These are phyloP conservation scores for Melanomma pulvis-pyrius DNA, from an alignment of 495 filamentous ascomycete genomes.

Conservation along the genomic window DNA sequence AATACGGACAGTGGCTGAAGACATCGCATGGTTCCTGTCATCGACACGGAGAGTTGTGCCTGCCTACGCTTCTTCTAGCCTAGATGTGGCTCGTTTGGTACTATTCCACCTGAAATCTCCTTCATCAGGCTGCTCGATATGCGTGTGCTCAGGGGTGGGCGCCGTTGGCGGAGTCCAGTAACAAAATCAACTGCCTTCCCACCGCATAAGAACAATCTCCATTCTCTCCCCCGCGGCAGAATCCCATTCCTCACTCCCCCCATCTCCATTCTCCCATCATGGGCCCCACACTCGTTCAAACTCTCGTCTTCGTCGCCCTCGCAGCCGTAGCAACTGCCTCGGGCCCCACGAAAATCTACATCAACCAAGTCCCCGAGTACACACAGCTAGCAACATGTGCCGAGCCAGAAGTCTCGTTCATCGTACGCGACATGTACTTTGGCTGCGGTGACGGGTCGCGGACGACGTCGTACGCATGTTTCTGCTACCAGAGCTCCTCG, in stretches of 20 bases:
- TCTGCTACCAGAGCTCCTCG: conserved; percentile 22
- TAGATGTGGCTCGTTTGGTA: neutral
- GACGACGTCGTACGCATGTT: conserved; percentile 21
- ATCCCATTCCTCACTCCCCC: neutral
- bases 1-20: neutral
- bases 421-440: conserved; percentile 22
- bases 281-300: neutral
- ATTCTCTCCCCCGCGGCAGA: too few relatives aligned
- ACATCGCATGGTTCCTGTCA: neutral
- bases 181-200: neutral
- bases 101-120: neutral
- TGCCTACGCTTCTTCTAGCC: neutral
- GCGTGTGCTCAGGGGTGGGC: neutral
- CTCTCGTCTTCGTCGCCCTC: neutral
- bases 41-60: neutral
- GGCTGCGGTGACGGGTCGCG: conserved; percentile 13
- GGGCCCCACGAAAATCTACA: conserved; percentile 22
- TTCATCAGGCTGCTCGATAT: neutral
- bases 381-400: conserved; percentile 14
- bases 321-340: neutral
- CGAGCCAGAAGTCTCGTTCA: conserved; percentile 15
- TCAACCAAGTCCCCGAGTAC: conserved; percentile 19
- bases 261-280: neutral
- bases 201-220: too few relatives aligned
- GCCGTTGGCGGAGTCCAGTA: neutral